These are phyloP conservation scores for Ophiostoma sp. DNA, from an alignment of 2,329 filamentous ascomycete species.

Conservation along the genomic window DNA sequence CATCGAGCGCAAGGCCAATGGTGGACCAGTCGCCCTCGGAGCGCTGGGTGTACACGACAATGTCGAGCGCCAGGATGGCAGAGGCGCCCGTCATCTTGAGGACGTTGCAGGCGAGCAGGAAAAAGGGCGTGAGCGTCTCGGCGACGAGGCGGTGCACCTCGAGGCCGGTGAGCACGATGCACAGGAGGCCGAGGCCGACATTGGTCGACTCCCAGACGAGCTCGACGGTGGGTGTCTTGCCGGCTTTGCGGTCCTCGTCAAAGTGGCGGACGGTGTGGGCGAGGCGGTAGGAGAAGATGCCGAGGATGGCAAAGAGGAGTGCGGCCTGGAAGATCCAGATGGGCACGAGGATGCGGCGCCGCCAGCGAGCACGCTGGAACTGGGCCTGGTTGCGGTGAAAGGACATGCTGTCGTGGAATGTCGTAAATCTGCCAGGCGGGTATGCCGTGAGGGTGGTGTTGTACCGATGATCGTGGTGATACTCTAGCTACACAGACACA, in stretches of 20 bases:
- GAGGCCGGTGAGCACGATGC: constrained; percentile 42
- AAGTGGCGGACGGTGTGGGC: constrained; percentile 42
- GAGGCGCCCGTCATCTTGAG: constrained; percentile 45
- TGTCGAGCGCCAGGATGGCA: constrained; percentile 46
- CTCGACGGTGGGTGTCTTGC: constrained; percentile 41
- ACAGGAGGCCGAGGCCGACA: constrained; percentile 44
- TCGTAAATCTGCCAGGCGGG: not conserved
- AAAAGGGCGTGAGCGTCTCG: constrained; percentile 50
- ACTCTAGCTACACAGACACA: too few relatives aligned
- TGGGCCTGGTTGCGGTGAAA: constrained; percentile 47
- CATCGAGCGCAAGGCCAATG: constrained; percentile 46
- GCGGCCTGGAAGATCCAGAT: constrained; percentile 46
- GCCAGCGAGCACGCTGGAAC: constrained; percentile 50
- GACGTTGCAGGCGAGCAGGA: constrained; percentile 47
- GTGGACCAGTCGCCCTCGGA: constrained; percentile 45
- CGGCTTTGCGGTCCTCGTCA: constrained; percentile 38
- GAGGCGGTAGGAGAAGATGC: constrained; percentile 50
- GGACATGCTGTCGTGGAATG: constrained; percentile 20
- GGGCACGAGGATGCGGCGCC: constrained; percentile 43
- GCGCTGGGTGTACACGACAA: constrained; percentile 45
- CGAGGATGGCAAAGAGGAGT: constrained; percentile 44
- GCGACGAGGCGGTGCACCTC: constrained; percentile 39
- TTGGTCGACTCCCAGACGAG: constrained; percentile 52
- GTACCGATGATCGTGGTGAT: too few relatives aligned
- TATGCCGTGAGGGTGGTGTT: too few relatives aligned